Percentiles rank a stretch among this genome's conserved stretches.
Conservation (phyloP, 169 alveolate genomes). For the Plasmodium gonderi region DNA sequence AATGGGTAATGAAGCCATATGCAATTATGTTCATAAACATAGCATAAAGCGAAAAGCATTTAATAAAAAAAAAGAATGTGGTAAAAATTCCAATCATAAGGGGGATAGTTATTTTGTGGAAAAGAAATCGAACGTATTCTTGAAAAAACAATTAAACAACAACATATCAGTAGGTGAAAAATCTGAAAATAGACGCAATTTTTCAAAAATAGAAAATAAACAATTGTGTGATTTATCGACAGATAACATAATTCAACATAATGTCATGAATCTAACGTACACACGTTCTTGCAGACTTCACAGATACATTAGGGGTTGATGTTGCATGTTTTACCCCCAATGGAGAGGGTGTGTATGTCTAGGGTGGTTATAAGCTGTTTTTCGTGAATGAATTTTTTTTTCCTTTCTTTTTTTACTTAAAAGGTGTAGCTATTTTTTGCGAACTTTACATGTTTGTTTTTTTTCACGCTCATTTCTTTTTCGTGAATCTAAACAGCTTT, state of each 20-base stretch:
- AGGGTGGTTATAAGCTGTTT: too few species aligned
- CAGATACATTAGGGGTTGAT: conserved; percentile 9
- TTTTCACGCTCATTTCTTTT: neutral
- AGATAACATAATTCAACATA: conserved; percentile 48
- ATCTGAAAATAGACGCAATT: conserved; percentile 10
- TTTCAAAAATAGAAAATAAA: conserved; percentile 18
- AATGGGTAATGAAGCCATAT: neutral
- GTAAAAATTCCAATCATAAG: neutral
- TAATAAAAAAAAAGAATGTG: neutral
- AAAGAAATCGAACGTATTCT: neutral
- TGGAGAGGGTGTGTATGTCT: too few species aligned
- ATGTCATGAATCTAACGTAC: conserved; percentile 5
- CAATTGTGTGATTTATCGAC: conserved; percentile 47
- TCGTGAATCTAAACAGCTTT: neutral
- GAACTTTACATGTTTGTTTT: neutral
- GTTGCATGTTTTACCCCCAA: neutral
- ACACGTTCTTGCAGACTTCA: conserved; percentile 58
- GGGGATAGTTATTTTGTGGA: neutral
- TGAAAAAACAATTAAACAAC: neutral
- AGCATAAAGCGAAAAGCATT: neutral
- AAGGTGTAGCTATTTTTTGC: too few species aligned
- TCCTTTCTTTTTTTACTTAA: neutral
- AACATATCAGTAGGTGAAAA: neutral
- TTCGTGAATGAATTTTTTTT: neutral
- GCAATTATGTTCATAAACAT: neutral